phyloP scores from a whole-genome alignment of 2,329 filamentous ascomycete species.

The Pseudocercospora macadamiae region DNA sequence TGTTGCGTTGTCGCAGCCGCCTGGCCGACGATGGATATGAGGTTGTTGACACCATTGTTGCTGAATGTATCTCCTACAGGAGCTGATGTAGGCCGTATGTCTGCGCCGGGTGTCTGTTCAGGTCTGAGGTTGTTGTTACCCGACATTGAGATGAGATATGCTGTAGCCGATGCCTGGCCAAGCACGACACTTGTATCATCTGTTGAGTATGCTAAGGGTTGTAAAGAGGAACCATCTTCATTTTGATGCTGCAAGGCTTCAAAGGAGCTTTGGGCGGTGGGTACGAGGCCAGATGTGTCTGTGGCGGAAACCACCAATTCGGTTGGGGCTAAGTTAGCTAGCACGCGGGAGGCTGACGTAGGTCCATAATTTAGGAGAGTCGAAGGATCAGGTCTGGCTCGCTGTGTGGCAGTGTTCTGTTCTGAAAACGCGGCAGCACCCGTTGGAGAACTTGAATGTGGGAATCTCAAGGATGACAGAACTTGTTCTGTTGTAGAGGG shows the following conservation, averaged over 20 bases:
- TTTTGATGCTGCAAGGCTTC: not conserved
- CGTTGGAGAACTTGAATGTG: not conserved
- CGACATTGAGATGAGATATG: conserved; percentile 2
- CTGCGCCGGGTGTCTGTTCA: not conserved
- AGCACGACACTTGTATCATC: not conserved
- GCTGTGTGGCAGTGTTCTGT: conserved; percentile 6
- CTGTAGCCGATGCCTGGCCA: conserved; percentile 1
- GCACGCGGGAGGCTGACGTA: conserved; percentile 19
- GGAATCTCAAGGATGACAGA: not conserved
- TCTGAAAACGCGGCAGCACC: not conserved
- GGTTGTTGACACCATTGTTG: not conserved
- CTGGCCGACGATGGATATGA: not conserved
- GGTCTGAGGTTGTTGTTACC: conserved; percentile 3
- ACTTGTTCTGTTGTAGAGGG: not conserved
- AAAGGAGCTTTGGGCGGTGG: conserved; percentile 3
- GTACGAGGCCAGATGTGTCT: conserved; percentile 17
- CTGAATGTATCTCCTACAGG: not conserved
- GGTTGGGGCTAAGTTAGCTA: conserved; percentile 10
- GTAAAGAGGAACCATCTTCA: not conserved
- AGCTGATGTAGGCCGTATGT: not conserved
- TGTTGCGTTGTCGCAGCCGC: not conserved
- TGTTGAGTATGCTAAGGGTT: not conserved
- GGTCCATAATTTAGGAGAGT: conserved; percentile 12
- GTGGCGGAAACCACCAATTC: conserved; percentile 19
- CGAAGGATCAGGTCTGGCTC: conserved; percentile 2